A percentile compares a stretch with the other conserved stretches of the same genome.
Evolutionary conservation across 1,139 yeast genomes (phyloP).

Genomic region (Hemisphaericaspora lyxosophila): DNA sequence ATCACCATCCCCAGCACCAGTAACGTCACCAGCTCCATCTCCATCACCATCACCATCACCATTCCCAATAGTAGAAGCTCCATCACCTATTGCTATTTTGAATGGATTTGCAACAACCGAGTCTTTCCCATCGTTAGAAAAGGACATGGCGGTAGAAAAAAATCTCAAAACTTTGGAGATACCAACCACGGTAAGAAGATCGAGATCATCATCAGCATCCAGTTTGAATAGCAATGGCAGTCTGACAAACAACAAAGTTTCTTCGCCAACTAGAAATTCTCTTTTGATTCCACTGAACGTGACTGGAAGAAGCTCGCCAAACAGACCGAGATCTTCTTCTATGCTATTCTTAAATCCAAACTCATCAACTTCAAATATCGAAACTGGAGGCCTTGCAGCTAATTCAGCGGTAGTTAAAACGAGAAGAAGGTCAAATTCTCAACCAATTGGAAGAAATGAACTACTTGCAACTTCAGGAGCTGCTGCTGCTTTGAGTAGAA

Average conservation of each 20-base stretch:
- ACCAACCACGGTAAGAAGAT: slow-evolving; percentile 18
- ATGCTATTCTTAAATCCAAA: slow-evolving; percentile 26
- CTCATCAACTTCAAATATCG: slow-evolving; percentile 18
- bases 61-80: neutral
- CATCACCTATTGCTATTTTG: neutral
- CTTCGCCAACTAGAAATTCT: slow-evolving; percentile 21
- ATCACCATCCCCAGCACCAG: too few relatives aligned
- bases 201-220: slow-evolving; percentile 32
- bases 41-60: too few relatives aligned
- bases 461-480: slow-evolving; percentile 34
- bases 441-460: slow-evolving; percentile 26
- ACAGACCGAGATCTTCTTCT: slow-evolving; percentile 26
- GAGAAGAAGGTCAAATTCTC: slow-evolving; percentile 42
- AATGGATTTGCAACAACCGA: slow-evolving; percentile 1
- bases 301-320: slow-evolving; percentile 15
- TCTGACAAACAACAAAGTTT: slow-evolving; percentile 7
- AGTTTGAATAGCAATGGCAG: slow-evolving; percentile 24
- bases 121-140: slow-evolving; percentile 5
- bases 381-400: neutral
- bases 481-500: slow-evolving; percentile 32
- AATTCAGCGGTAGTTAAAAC: slow-evolving; percentile 13
- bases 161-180: slow-evolving; percentile 19
- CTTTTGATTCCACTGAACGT: slow-evolving; percentile 10
- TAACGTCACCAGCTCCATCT: too few relatives aligned
- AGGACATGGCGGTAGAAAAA: slow-evolving; percentile 11